A percentile compares a stretch with the other conserved stretches of the same genome.
Evolutionary conservation across 2,329 filamentous ascomycete species (phyloP).

Genomic region (Colletotrichum chrysophilum): DNA sequence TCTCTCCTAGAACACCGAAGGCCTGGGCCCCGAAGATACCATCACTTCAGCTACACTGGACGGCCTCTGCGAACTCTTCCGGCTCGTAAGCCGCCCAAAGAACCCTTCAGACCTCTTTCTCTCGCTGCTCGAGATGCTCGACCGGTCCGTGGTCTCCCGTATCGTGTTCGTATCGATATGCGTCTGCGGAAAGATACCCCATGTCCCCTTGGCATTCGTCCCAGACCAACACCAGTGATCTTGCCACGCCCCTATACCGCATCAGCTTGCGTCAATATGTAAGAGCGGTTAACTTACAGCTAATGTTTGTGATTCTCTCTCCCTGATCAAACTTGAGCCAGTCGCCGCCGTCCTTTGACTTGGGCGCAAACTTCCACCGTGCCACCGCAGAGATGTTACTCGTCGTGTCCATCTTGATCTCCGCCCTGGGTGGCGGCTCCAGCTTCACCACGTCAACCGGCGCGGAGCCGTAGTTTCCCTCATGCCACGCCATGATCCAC

Average conservation of each 20-base stretch:
- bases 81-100: slow-evolving; percentile 38
- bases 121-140: slow-evolving; percentile 38
- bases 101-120: slow-evolving; percentile 37
- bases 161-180: slow-evolving; percentile 53
- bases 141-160: slow-evolving; percentile 36
- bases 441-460: slow-evolving; percentile 54
- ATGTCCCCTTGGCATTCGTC: slow-evolving; percentile 55
- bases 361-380: slow-evolving; percentile 59
- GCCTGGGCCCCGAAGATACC: slow-evolving; percentile 1
- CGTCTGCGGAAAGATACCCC: slow-evolving; percentile 57
- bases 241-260: slow-evolving; percentile 42
- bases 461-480: slow-evolving; percentile 54
- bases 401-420: slow-evolving; percentile 51
- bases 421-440: slow-evolving; percentile 48
- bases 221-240: slow-evolving; percentile 64
- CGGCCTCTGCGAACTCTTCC: slow-evolving; percentile 32
- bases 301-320: slow-evolving; percentile 70
- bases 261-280: neutral
- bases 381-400: slow-evolving; percentile 54
- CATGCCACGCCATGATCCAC: slow-evolving; percentile 64
- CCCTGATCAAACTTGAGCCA: slow-evolving; percentile 71
- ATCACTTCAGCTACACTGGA: slow-evolving; percentile 33
- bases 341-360: slow-evolving; percentile 42
- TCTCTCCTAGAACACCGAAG: neutral
- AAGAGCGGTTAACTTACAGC: slow-evolving; percentile 47